A percentile compares a stretch with the other conserved stretches of the same genome.
These are phyloP conservation scores for Metschnikowia bowlesiae DNA, from an alignment of 805 yeast genomes.

Conservation along the genomic window DNA sequence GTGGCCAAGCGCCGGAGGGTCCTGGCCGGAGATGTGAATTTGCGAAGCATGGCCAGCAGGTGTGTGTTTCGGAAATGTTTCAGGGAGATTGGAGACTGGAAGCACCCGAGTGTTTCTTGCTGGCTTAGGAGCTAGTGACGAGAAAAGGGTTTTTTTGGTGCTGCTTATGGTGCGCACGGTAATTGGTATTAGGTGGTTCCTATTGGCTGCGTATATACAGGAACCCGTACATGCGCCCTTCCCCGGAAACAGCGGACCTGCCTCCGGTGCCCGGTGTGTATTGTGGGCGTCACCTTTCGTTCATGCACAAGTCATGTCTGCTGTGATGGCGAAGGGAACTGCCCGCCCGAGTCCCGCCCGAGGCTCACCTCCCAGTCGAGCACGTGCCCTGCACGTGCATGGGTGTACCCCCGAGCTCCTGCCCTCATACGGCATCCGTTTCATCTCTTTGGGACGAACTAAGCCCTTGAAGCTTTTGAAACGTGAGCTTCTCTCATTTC, in stretches of 20 bases:
- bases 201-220: constrained; percentile 12
- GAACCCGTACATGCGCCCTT: not conserved
- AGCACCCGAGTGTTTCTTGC: constrained; percentile 1
- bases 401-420: too few relatives aligned
- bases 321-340: too few relatives aligned
- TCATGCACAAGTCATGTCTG: too few relatives aligned
- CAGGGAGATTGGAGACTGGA: not conserved
- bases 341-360: too few relatives aligned
- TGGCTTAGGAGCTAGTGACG: constrained; percentile 1
- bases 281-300: not conserved
- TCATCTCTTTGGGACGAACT: too few relatives aligned
- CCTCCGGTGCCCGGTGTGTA: not conserved
- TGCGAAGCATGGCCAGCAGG: constrained; percentile 31
- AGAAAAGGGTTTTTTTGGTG: constrained; percentile 8
- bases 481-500: too few relatives aligned
- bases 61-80: not conserved
- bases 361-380: too few relatives aligned
- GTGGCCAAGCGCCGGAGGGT: constrained; percentile 40
- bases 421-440: too few relatives aligned
- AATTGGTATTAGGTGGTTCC: constrained; percentile 14
- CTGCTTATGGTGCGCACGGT: constrained; percentile 8
- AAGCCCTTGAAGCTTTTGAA: too few relatives aligned
- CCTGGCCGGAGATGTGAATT: constrained; percentile 24
- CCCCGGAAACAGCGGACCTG: too few relatives aligned
- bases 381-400: too few relatives aligned